A percentile compares a stretch with the other conserved stretches of the same genome.
Evolutionary conservation across 2,329 filamentous ascomycete species (phyloP).

Genomic region (Fusarium guadeloupense): DNA sequence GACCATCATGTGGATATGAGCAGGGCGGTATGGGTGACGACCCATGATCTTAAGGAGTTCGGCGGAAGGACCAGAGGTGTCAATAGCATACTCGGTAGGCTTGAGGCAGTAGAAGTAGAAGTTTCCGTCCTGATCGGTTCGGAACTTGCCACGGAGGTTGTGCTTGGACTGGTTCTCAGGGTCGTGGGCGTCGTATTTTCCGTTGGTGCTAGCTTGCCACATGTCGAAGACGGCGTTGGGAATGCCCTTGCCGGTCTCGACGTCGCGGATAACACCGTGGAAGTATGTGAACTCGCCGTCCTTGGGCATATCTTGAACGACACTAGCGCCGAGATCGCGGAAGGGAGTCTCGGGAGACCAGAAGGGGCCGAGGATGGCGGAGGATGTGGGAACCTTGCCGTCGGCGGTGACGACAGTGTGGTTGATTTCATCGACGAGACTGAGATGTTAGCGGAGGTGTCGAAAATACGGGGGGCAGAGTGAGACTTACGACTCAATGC

Average conservation of each 20-base stretch:
- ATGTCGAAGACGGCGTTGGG: conserved; percentile 76
- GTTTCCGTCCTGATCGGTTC: conserved; percentile 73
- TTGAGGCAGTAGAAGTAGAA: conserved; percentile 80
- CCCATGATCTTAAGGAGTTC: conserved; percentile 57
- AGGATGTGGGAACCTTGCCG: conserved; percentile 73
- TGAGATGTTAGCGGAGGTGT: neutral
- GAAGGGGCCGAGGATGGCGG: conserved; percentile 80
- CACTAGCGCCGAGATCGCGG: conserved; percentile 71
- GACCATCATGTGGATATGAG: conserved; percentile 63
- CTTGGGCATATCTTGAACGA: conserved; percentile 70
- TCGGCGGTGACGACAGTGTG: conserved; percentile 71
- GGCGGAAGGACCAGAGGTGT: conserved; percentile 65
- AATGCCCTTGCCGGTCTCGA: conserved; percentile 72
- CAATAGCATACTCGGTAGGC: conserved; percentile 77
- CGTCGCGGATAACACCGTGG: conserved; percentile 74
- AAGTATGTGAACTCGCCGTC: conserved; percentile 70
- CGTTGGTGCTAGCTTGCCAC: conserved; percentile 80
- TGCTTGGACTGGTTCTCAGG: conserved; percentile 75
- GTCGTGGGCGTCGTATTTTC: conserved; percentile 81
- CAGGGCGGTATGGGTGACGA: conserved; percentile 59
- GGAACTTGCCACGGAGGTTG: conserved; percentile 82
- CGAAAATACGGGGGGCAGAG: neutral
- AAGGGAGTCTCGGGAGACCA: conserved; percentile 80
- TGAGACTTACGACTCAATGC: conserved; percentile 71
- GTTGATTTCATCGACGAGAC: conserved; percentile 61